Base-by-base conservation (phyloP, 192 early-diverging fungal genomes). In the Mortierella alpina region DNA sequence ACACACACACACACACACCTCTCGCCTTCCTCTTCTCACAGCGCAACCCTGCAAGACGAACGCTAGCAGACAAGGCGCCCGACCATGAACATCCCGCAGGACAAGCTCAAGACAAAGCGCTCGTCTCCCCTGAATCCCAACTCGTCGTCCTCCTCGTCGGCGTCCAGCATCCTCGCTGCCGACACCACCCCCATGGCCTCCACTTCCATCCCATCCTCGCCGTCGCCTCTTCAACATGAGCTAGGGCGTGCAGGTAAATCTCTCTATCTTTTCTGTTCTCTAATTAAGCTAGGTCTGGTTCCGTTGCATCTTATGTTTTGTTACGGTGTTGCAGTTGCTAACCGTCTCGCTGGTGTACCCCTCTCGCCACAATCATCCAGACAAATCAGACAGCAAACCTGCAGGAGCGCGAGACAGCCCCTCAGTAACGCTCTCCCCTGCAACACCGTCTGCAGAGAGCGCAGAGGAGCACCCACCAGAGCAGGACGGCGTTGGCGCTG, bases 91-190 rank as follows among this genome's bases (percentile, higher is more conserved):
- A 57, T 67, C 70, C 59, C 59, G 23, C 44, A 70, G 13, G 77
- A 80, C 2, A 80, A 80, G 47, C 45, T 56, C 49, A 80, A 80
- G 65, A 66, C 75, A 44, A 80, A 68, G 70, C 77, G 77, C 4
- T 80, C 77, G 13, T 80, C 77, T 6, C 77, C 77, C 5, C 54
- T 80, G 39, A 80, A 80, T 60, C 77, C 77, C 58, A 80, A 80
- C 54, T 71, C 64, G 17, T 72, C 76, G 31, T 59, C 75, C 0
- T 39, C 60, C 41, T 60, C 63, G 7, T 64, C 63, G 58, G 45
- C 69, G 15, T 31, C 55, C 45, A 15, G 31, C 59, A 9, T 53
- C 69, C 9, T 52, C 48, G 44, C 45, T 49, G 59, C n/a, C 59
- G 31, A 31, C 31, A 39, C 40, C 18, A 5, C 40, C 45, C 14